Evolutionary conservation across 345 rosid genomes (phyloP).

Genomic region (Aquilaria malaccensis): DNA sequence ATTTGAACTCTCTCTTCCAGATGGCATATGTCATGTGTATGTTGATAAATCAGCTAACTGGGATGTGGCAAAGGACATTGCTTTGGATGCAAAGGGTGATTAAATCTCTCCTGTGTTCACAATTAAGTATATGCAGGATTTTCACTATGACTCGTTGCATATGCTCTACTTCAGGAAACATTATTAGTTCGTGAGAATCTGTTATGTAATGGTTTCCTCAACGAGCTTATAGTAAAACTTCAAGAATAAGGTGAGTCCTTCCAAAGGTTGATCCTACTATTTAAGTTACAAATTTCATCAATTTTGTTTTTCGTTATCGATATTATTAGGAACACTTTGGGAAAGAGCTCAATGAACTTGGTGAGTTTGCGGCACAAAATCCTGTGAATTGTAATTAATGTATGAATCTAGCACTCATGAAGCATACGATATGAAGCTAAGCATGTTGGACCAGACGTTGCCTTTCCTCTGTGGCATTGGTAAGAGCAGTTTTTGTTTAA

Average conservation of each 20-base stretch:
- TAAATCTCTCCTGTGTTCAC: background rate
- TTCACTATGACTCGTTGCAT: background rate
- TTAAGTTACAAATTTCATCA: background rate
- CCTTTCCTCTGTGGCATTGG: no score
- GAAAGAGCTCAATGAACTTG: no score
- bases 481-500: no score
- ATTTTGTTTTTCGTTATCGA: no score
- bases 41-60: constrained; percentile 61
- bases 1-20: constrained; percentile 21
- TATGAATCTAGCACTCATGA: no score
- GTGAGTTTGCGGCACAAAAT: no score
- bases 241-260: constrained; percentile 21
- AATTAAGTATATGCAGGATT: background rate
- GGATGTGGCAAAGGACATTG: constrained; percentile 48
- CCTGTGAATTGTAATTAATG: no score
- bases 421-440: no score
- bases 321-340: no score
- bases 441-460: no score
- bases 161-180: constrained; percentile 19
- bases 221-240: constrained; percentile 18
- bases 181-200: constrained; percentile 30
- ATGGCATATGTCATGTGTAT: constrained; percentile 71
- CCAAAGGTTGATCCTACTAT: background rate
- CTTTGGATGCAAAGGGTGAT: constrained; percentile 62
- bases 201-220: constrained; percentile 6